Evolutionary conservation across 2,329 filamentous ascomycete genomes (phyloP).

Genomic region (Cercospora zeina): DNA sequence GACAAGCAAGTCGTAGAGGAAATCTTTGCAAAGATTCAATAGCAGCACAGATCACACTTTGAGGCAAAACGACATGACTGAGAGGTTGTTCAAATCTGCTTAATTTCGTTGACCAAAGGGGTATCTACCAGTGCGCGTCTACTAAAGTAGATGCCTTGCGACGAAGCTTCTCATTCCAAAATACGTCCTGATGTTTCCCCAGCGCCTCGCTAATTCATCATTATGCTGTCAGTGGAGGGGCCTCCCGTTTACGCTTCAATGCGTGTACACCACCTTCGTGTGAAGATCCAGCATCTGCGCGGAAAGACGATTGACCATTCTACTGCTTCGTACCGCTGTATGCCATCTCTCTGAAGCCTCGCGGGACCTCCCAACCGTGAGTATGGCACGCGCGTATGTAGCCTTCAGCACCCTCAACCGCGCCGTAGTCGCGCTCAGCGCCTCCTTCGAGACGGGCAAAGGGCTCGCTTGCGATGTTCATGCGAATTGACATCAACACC

Average conservation of each 20-base stretch:
- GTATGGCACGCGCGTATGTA: conserved; percentile 65
- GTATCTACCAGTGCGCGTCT: background rate
- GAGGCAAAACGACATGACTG: background rate
- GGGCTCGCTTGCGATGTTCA: conserved; percentile 72
- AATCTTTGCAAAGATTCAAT: too few relatives aligned
- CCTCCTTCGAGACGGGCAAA: conserved; percentile 66
- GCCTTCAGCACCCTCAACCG: conserved; percentile 70
- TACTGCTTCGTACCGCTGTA: conserved; percentile 28
- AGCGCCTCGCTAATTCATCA: conserved; percentile 8
- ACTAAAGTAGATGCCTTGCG: background rate
- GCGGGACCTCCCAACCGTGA: conserved; percentile 74
- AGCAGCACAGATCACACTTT: background rate
- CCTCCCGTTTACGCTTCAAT: background rate
- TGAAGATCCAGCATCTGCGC: background rate
- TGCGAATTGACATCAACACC: conserved; percentile 75
- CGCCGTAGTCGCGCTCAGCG: conserved; percentile 54
- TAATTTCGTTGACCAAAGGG: background rate
- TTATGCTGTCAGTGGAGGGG: background rate
- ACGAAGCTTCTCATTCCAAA: background rate
- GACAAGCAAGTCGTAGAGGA: too few relatives aligned
- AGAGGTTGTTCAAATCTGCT: background rate
- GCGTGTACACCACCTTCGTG: background rate
- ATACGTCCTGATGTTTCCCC: background rate
- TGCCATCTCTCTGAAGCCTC: conserved; percentile 58
- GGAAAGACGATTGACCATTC: background rate